Base-by-base conservation (phyloP, 805 yeast genomes). In the Lachancea cidri region DNA sequence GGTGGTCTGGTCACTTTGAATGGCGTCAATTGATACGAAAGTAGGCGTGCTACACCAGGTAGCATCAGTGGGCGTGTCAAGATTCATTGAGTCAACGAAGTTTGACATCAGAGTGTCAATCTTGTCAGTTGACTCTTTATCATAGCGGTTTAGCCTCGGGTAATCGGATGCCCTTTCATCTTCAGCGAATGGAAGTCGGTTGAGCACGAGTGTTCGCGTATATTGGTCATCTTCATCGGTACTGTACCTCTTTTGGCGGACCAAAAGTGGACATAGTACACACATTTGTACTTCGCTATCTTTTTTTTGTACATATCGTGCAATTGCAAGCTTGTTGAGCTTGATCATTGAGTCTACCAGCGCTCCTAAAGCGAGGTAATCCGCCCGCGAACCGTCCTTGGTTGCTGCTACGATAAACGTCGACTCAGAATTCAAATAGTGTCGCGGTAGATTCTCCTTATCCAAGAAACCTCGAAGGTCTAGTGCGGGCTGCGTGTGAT, bases 151-250 rank as follows among this genome's bases (percentile, higher is more conserved):
- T 9, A 41, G 33, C 17, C 22, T 41, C 4, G 70, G 66, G 49
- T 83, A 75, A 17, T 68, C 69, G 2, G 88, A 77, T 13, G 78
- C 67, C 49, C 76, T 75, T 47, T 79, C 83, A 57, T 88, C 96
- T 48, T 86, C 95, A 33, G 74, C 72, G 58, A 75, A 85, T 1
- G 96, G 93, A 9, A 87, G 55, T 35, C 80, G 65, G 9, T 71
- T 70, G 47, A 80, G 55, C 1, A 73, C 62, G 40, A 86, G 69
- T 0, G 72, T 70, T 44, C 73, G 66, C 15, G 56, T 43, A 8
- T 35, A n/a, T 11, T 56, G 53, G 14, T 39, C 44, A 5, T 30
- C 8, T 14, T 39, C 43, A 13, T 25, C 18, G 13, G 29, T 15
- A 4, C 19, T 7, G 5, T 16, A 6, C 22, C 33, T 18, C 16